Base-by-base conservation (phyloP, 2,329 filamentous ascomycete species). In the Aureobasidium sp. region DNA sequence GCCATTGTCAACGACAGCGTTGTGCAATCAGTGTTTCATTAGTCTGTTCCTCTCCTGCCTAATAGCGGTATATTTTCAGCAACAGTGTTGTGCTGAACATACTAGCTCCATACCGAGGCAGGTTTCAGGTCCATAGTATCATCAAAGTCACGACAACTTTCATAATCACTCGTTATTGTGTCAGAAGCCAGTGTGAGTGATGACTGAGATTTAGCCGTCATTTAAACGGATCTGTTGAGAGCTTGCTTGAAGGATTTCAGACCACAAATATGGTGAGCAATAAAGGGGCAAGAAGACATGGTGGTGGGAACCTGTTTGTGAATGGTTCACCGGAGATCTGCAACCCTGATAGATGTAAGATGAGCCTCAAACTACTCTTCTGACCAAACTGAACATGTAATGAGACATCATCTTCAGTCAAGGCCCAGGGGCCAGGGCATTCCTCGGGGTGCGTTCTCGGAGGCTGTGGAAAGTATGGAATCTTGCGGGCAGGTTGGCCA, bases 371-470 rank as follows among this genome's bases (percentile, higher is more conserved):
- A 55, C 50, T n/a, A 27, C 37, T n/a, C 37, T 41, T 53, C 41
- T 55, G 41, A 55, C 51, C 51, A 55, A 55, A 42, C 23, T 37
- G 9, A 55, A 55, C n/a, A 15, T 53, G 50, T 53, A 53, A 53
- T 37, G 27, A n/a, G 20, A 29, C 37, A 26, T 26, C 37, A 39
- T 27, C 26, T 47, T 26, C 5, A 9, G 15, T 55, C 23, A 36
- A 17, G n/a, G 23, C 15, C n/a, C 47, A 36, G 32, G 48, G 48
- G 12, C 34, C 36, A 29, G 20, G 9, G 23, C 36, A 42, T 29
- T 10, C 7, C 15, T 42, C 36, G 23, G 51, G 37, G 36, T 55
- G 37, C 37, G 32, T 41, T 55, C 37, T 55, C 51, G 51, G 51
- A 37, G 42, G 36, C 37, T 17, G 8, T 29, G 17, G 17, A 55